Percentiles rank a stretch among this genome's conserved stretches.
Evolutionary conservation across 2,329 filamentous ascomycete species (phyloP).

Genomic region (Fusarium nelsonii): DNA sequence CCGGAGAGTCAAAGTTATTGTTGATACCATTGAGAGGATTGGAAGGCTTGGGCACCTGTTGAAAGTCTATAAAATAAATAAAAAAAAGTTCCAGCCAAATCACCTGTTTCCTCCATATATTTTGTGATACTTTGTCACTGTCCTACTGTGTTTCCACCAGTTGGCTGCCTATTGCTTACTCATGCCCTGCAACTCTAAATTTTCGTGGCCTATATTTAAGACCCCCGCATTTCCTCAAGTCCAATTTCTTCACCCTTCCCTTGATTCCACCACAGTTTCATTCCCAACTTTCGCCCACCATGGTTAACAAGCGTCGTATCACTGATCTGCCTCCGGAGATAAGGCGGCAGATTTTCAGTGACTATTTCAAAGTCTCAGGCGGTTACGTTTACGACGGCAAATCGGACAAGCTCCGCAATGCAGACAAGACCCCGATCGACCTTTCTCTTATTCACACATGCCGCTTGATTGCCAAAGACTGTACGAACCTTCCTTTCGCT

Average conservation of each 20-base stretch:
- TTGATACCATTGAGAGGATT: background rate
- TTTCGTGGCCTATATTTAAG: no score
- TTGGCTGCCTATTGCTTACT: background rate
- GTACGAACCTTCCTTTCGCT: background rate
- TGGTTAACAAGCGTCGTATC: background rate
- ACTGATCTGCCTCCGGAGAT: slow-evolving; percentile 19
- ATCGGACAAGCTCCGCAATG: slow-evolving; percentile 9
- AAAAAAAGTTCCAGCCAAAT: background rate
- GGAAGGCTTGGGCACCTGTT: background rate
- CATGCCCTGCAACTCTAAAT: background rate
- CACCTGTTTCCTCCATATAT: background rate
- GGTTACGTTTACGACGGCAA: slow-evolving; percentile 28
- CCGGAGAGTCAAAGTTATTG: background rate
- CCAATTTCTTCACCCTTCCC: no score
- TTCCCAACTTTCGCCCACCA: background rate
- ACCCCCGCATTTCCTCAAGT: no score
- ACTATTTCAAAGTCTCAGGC: slow-evolving; percentile 20
- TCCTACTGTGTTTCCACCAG: no score
- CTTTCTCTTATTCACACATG: slow-evolving; percentile 37
- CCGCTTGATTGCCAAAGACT: slow-evolving; percentile 21
- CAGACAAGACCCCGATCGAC: slow-evolving; percentile 11
- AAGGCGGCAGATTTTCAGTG: slow-evolving; percentile 27
- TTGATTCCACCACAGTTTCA: background rate
- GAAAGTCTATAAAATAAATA: background rate
- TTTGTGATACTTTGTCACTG: background rate